Conservation (phyloP, 352 stramenopile genomes). For the Phytophthora syringae region DNA sequence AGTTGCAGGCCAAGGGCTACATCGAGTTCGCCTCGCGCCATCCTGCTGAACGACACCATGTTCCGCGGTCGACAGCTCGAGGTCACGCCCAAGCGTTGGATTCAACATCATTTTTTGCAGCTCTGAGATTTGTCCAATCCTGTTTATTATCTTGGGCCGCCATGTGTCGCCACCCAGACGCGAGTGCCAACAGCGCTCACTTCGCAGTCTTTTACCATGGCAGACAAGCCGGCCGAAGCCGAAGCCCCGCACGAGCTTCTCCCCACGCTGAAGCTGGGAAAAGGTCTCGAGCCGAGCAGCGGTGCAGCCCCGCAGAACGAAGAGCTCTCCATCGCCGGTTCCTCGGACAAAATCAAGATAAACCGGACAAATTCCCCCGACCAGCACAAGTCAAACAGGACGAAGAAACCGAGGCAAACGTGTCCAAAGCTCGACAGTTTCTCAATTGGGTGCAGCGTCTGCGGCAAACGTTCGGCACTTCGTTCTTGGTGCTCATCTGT, state of each 20-base stretch:
- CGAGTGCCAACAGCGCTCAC: conserved; percentile 1
- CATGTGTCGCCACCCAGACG: conserved; percentile 12
- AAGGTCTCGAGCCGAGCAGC: conserved; percentile 15
- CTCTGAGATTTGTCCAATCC: conserved; percentile 20
- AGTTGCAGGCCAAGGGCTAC: too few relatives aligned
- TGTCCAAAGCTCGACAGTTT: conserved; percentile 48
- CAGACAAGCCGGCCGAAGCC: conserved; percentile 5
- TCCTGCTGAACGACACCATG: too few relatives aligned
- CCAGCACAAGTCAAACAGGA: neutral
- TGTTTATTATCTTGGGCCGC: conserved; percentile 27
- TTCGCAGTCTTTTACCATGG: conserved; percentile 22
- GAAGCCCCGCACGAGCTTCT: conserved; percentile 23
- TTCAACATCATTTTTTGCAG: neutral
- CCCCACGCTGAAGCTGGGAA: conserved; percentile 26
- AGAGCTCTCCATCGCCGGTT: conserved; percentile 2
- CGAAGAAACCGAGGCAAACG: conserved; percentile 3
- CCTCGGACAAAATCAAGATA: conserved; percentile 1
- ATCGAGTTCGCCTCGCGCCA: too few relatives aligned
- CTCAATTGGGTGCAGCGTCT: conserved; percentile 58
- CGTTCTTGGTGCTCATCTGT: conserved; percentile 70
- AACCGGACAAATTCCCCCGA: conserved; percentile 11
- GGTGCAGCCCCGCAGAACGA: neutral
- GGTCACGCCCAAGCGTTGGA: too few relatives aligned
- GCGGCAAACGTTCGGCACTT: conserved; percentile 68
- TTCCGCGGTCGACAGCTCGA: too few relatives aligned